Percentiles rank a stretch among this genome's conserved stretches.
phyloP scores from a whole-genome alignment of 2,329 filamentous ascomycete species.

The Trichoderma sp. region DNA sequence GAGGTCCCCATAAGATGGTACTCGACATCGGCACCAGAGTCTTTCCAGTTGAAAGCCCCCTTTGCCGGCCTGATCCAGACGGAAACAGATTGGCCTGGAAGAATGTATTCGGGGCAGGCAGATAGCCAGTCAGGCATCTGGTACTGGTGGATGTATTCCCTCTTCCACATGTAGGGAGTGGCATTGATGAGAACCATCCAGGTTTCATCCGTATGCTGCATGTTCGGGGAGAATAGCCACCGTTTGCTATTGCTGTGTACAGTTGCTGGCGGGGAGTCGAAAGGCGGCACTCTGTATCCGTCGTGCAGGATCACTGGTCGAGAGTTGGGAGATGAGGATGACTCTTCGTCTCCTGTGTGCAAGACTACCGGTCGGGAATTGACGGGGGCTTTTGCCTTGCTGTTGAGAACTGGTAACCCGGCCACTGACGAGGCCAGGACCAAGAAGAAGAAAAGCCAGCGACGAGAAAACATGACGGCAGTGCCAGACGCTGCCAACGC shows the following conservation, averaged over 20 bases:
- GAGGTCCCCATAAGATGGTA: conserved; percentile 36
- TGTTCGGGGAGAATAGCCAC: too few species aligned
- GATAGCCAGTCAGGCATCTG: conserved; percentile 29
- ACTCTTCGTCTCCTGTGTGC: neutral
- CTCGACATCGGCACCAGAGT: conserved; percentile 35
- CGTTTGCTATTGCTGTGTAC: neutral
- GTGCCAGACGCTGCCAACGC: neutral
- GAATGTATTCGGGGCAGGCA: conserved; percentile 33
- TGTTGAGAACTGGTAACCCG: neutral
- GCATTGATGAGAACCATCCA: conserved; percentile 37
- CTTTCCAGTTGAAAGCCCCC: neutral
- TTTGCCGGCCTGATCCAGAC: conserved; percentile 2
- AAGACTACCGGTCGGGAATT: neutral
- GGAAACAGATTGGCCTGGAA: conserved; percentile 32
- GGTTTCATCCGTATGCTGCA: conserved; percentile 22
- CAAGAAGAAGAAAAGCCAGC: neutral
- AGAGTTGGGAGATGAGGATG: neutral
- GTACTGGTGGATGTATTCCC: conserved; percentile 28
- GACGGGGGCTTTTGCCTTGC: neutral
- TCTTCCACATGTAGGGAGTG: conserved; percentile 38
- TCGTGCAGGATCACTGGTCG: neutral
- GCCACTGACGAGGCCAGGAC: neutral
- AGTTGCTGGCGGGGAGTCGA: neutral
- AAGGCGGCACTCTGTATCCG: neutral
- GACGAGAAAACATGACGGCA: neutral